Percentiles rank a stretch among this genome's conserved stretches.
Conservation (phyloP, 2,329 filamentous ascomycete species). For the Ophiostoma piceae region DNA sequence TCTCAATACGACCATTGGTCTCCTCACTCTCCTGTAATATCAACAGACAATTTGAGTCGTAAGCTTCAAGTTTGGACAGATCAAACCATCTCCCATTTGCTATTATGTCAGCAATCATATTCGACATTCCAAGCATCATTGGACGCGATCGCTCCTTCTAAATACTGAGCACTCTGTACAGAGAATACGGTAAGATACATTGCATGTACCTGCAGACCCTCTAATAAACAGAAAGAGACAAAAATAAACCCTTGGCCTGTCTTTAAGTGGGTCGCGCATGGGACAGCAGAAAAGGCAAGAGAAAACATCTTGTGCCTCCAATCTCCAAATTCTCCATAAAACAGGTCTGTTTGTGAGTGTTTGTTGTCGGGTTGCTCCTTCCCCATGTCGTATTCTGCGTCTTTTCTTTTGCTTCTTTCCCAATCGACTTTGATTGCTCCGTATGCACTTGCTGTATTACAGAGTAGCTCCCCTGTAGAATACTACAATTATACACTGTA, state of each 20-base stretch:
- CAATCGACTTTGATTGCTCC: not conserved
- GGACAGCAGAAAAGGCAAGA: not conserved
- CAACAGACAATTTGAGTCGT: no score
- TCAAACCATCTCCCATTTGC: no score
- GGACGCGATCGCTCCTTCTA: not conserved
- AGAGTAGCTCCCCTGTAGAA: no score
- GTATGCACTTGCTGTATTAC: not conserved
- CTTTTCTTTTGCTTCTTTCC: not conserved
- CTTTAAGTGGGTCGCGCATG: not conserved
- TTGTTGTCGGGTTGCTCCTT: slow-evolving; percentile 8
- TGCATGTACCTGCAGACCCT: not conserved
- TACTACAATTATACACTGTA: no score
- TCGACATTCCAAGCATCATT: no score
- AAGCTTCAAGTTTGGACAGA: no score
- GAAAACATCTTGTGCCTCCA: not conserved
- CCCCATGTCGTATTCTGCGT: slow-evolving; percentile 5
- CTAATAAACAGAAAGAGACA: not conserved
- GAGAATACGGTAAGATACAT: not conserved
- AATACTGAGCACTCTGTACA: not conserved
- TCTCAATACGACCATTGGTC: no score
- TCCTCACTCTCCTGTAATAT: no score
- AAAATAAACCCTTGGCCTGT: slow-evolving; percentile 7
- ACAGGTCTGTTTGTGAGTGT: not conserved
- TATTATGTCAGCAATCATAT: no score
- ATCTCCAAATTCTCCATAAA: not conserved